A percentile compares a stretch with the other conserved stretches of the same genome.
phyloP scores from a whole-genome alignment of 352 stramenopile species.

The Hyaloperonospora arabidopsidis region DNA sequence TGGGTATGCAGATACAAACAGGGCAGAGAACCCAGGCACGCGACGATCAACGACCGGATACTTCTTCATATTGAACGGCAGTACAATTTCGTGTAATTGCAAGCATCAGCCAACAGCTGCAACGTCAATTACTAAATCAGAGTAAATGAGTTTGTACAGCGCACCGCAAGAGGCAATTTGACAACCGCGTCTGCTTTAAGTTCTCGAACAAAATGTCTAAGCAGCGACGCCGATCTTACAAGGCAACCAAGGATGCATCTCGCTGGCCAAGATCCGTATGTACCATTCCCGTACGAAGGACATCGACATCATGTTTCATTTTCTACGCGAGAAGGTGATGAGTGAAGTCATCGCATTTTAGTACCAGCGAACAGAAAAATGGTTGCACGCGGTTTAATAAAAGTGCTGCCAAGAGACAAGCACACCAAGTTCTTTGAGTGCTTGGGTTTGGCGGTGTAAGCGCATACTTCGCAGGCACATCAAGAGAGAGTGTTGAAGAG shows the following conservation, averaged over 20 bases:
- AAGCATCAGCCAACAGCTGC: background rate
- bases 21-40: background rate
- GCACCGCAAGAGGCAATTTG: background rate
- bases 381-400: background rate
- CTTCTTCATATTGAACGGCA: background rate
- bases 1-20: background rate
- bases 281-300: background rate
- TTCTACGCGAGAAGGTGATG: background rate
- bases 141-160: background rate
- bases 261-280: background rate
- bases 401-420: background rate
- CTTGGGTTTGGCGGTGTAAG: background rate
- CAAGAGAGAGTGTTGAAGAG: too few species aligned
- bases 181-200: background rate
- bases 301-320: background rate
- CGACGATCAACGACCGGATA: background rate
- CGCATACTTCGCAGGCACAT: background rate
- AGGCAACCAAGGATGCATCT: background rate
- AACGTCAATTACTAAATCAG: background rate
- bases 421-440: background rate
- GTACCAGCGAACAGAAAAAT: slow-evolving; percentile 2
- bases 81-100: background rate
- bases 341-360: background rate
- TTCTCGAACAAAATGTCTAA: background rate
- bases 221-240: background rate